These are phyloP conservation scores for Aspergillus bombycis DNA, from an alignment of 2,329 filamentous ascomycete genomes.

Conservation along the genomic window DNA sequence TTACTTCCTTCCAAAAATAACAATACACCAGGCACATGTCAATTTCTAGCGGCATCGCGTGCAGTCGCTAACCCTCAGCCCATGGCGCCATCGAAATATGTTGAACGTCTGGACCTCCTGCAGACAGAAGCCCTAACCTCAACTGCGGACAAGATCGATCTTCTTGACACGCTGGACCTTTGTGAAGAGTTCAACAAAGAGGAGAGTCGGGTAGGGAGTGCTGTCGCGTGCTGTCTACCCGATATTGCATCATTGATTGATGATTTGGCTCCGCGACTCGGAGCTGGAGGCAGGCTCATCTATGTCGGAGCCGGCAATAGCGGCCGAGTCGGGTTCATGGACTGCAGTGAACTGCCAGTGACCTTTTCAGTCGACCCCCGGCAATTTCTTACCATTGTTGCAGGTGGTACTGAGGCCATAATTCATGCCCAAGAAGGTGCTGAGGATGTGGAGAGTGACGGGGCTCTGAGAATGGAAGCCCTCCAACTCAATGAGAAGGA, in stretches of 20 bases:
- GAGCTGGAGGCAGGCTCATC: conserved; percentile 16
- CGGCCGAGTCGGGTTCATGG: background rate
- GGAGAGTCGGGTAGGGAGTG: conserved; percentile 36
- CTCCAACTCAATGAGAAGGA: background rate
- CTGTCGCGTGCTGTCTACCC: conserved; percentile 34
- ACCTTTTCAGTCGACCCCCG: background rate
- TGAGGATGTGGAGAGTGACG: conserved; percentile 34
- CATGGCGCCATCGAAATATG: background rate
- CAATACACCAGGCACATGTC: background rate
- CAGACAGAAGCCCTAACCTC: conserved; percentile 45
- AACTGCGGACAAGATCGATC: conserved; percentile 39
- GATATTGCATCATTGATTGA: background rate
- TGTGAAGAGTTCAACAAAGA: conserved; percentile 44
- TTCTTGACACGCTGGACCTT: conserved; percentile 42
- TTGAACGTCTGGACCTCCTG: conserved; percentile 18
- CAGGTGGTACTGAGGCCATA: background rate
- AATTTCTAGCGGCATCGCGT: background rate
- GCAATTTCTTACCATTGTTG: conserved; percentile 38
- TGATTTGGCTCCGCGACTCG: background rate
- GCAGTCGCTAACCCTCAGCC: background rate
- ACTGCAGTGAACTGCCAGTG: background rate
- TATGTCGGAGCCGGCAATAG: background rate
- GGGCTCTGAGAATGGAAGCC: conserved; percentile 7
- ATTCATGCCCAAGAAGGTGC: background rate
- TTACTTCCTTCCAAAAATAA: background rate